Evolutionary conservation across 2,329 filamentous ascomycete species (phyloP), one percentile per base, ranked within the genome.

Genomic region (Microsporum canis): DNA sequence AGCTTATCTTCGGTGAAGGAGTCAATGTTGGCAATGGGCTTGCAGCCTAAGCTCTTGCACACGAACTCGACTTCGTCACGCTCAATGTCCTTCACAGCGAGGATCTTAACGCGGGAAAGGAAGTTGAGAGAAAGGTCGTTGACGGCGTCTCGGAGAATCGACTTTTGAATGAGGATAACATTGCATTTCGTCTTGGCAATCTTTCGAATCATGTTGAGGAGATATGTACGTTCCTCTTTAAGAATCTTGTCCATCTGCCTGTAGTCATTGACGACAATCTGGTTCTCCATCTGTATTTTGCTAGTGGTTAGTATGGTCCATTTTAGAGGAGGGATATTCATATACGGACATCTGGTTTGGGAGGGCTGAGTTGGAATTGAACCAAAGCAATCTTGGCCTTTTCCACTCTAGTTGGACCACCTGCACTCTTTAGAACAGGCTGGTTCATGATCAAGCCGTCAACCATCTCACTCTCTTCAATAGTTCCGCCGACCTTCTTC

Each of bases 121-220:
- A 99, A 99, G 79, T 99, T 94, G 66, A 99, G 83, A 64, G 90
- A 95, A 62, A 99, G 83, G 70, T 99, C 94, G 79, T 99, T 99
- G 74, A 99, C 91, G 39, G 94, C 94, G 71, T 99, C 94, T 68
- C 94, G 87, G 62, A 99, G 85, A 69, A 99, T 99, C 12, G 92
- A 97, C 79, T 99, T 99, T 73, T 99, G 94, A 68, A 99, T 97
- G 67, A 99, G 82, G 51, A 97, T 85, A 49, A 99, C 94, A 71
- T 99, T 99, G 80, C 94, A 99, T 81, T 97, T 99, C 68, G 94
- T 91, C 83, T 97, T 99, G 80, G 97, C 96, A 77, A 99, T 99
- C 83, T 97, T 99, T 84, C 99, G 97, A 73, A 95, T 91, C 85
- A 99, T 89, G 81, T 97, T 97, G 62, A 99, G 84, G 66, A 99